These are phyloP conservation scores for Neofusicoccum umdonicola DNA, from an alignment of 2,329 filamentous ascomycete genomes.

Conservation along the genomic window DNA sequence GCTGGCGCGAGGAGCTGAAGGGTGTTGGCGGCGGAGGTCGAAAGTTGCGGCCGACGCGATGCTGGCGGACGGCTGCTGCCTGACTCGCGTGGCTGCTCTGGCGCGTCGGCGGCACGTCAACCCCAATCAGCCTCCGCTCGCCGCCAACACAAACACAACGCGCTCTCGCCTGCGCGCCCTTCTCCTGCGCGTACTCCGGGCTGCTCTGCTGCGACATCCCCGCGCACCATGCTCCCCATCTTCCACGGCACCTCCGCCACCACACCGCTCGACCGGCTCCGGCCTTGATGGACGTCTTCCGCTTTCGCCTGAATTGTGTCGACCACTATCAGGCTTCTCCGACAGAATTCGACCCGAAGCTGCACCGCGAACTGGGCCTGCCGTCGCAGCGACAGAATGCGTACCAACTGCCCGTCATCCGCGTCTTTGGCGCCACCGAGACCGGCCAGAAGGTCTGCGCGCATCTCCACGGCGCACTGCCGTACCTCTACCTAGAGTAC, in stretches of 20 bases:
- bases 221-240: neutral
- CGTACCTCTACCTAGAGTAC: conserved; percentile 92
- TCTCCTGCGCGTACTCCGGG: neutral
- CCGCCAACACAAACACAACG: neutral
- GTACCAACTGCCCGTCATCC: conserved; percentile 78
- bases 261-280: neutral
- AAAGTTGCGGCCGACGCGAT: neutral
- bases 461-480: conserved; percentile 92
- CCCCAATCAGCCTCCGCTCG: conserved; percentile 4
- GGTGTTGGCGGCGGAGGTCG: conserved; percentile 1
- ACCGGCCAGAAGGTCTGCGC: conserved; percentile 95
- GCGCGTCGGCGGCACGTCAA: conserved; percentile 13
- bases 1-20: neutral
- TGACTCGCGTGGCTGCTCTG: neutral
- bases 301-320: conserved; percentile 90
- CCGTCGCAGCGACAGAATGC: conserved; percentile 58
- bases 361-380: conserved; percentile 63
- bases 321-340: conserved; percentile 87
- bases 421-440: conserved; percentile 89
- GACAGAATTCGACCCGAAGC: conserved; percentile 74
- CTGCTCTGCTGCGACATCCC: neutral
- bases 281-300: conserved; percentile 68
- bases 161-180: neutral
- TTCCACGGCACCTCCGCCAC: neutral
- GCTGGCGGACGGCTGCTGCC: neutral